Percentiles rank a stretch among this genome's conserved stretches.
Conservation (phyloP, 202 grass and related monocot genomes). For the Tripidium arundinaceum region DNA sequence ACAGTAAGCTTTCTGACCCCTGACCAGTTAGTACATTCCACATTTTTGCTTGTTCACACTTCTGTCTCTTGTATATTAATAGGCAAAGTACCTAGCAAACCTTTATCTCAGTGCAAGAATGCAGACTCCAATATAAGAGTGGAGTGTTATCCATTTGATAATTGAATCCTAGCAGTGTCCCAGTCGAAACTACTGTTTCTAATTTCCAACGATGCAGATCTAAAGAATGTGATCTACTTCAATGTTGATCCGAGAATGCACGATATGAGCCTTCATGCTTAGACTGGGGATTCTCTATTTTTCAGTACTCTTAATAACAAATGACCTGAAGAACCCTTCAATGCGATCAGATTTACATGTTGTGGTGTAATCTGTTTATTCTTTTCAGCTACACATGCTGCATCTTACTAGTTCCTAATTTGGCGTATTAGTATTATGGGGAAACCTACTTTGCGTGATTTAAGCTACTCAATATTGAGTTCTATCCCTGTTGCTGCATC, state of each 20-base stretch:
- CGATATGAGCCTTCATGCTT: constrained; percentile 11
- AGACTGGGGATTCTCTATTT: neutral
- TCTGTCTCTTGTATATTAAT: too few relatives aligned
- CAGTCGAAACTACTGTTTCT: neutral
- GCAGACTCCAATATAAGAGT: too few relatives aligned
- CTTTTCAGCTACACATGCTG: neutral
- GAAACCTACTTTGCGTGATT: neutral
- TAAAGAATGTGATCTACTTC: neutral
- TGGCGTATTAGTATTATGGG: neutral
- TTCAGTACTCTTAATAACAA: neutral
- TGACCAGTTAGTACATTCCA: too few relatives aligned
- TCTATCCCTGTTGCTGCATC: constrained; percentile 15
- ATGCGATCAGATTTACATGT: constrained; percentile 1
- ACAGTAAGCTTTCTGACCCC: too few relatives aligned
- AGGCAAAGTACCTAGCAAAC: too few relatives aligned
- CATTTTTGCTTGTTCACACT: too few relatives aligned
- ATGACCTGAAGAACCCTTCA: constrained; percentile 1
- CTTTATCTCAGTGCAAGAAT: too few relatives aligned
- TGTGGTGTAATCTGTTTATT: neutral
- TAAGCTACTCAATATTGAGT: constrained; percentile 5
- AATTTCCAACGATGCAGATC: neutral
- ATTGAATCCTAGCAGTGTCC: neutral
- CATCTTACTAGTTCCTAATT: constrained; percentile 4
- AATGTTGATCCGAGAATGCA: neutral
- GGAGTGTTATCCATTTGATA: too few relatives aligned